Evolutionary conservation across 345 rosid species (phyloP).

Genomic region (Xanthoceras sorbifolium): DNA sequence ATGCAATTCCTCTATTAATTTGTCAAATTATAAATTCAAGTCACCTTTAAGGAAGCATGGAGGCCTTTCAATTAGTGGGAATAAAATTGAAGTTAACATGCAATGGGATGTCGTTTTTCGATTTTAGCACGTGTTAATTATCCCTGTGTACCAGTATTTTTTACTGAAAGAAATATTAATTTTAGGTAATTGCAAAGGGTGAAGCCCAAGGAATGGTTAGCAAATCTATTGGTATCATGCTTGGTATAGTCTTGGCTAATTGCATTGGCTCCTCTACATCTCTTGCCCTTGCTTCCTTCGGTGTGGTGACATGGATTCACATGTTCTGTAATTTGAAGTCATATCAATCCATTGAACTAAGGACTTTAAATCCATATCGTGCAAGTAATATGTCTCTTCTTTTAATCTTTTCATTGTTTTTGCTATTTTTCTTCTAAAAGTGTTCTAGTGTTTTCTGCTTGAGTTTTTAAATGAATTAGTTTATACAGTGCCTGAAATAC

Average conservation of each 20-base stretch:
- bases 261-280: slow-evolving; percentile 71
- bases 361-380: slow-evolving; percentile 95
- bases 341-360: slow-evolving; percentile 85
- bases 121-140: neutral
- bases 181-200: slow-evolving; percentile 94
- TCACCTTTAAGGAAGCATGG: neutral
- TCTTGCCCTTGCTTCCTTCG: slow-evolving; percentile 77
- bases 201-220: slow-evolving; percentile 99
- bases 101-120: neutral
- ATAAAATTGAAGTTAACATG: neutral
- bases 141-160: neutral
- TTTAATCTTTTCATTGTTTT: neutral
- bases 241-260: slow-evolving; percentile 87
- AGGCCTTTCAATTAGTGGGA: neutral
- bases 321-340: slow-evolving; percentile 97
- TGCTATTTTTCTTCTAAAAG: neutral
- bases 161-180: slow-evolving; percentile 21
- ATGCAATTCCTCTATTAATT: slow-evolving; percentile 11
- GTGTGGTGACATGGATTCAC: slow-evolving; percentile 82
- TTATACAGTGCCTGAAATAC: neutral
- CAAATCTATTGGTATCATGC: slow-evolving; percentile 75
- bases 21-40: neutral
- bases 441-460: neutral
- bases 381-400: slow-evolving; percentile 66
- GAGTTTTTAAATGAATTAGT: neutral